phyloP scores from a whole-genome alignment of 768 basidiomycete species.

The Mycena alexandri region DNA sequence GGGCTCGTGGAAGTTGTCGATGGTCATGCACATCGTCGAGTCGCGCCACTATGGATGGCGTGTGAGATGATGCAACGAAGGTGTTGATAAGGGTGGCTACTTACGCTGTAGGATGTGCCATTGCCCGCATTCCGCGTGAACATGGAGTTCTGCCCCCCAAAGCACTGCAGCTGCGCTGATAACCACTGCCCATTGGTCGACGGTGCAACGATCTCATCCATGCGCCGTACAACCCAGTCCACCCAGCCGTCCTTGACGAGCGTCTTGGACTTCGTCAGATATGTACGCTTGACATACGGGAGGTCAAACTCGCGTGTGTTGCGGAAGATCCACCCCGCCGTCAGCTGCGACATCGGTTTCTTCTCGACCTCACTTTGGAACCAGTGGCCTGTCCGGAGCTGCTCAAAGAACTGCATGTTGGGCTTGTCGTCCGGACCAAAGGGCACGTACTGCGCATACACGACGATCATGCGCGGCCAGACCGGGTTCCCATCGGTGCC shows the following conservation, averaged over 20 bases:
- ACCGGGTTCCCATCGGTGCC: slow-evolving; percentile 16
- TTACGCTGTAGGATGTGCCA: slow-evolving; percentile 30
- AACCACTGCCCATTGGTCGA: slow-evolving; percentile 29
- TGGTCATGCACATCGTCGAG: slow-evolving; percentile 33
- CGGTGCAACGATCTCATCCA: slow-evolving; percentile 29
- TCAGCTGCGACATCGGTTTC: slow-evolving; percentile 32
- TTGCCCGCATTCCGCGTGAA: slow-evolving; percentile 27
- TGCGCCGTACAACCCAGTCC: slow-evolving; percentile 29
- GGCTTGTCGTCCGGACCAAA: slow-evolving; percentile 31
- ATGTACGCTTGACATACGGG: slow-evolving; percentile 34
- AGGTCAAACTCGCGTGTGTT: slow-evolving; percentile 33
- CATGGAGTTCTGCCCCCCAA: slow-evolving; percentile 33
- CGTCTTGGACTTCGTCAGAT: slow-evolving; percentile 29
- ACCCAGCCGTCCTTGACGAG: slow-evolving; percentile 32
- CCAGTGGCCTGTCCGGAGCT: slow-evolving; percentile 15
- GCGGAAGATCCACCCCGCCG: slow-evolving; percentile 32
- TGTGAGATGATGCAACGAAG: slow-evolving; percentile 1
- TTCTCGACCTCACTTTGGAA: slow-evolving; percentile 17
- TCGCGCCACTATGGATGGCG: slow-evolving; percentile 29
- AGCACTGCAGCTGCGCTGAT: slow-evolving; percentile 33
- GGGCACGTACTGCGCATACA: slow-evolving; percentile 33
- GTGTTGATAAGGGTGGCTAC: slow-evolving; percentile 1
- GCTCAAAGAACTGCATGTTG: slow-evolving; percentile 27
- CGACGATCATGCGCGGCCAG: slow-evolving; percentile 32
- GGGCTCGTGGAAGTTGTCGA: slow-evolving; percentile 35